Evolutionary conservation across 352 stramenopile species (phyloP), one percentile per base, ranked within the genome.

Genomic region (Pythium insidiosum): DNA sequence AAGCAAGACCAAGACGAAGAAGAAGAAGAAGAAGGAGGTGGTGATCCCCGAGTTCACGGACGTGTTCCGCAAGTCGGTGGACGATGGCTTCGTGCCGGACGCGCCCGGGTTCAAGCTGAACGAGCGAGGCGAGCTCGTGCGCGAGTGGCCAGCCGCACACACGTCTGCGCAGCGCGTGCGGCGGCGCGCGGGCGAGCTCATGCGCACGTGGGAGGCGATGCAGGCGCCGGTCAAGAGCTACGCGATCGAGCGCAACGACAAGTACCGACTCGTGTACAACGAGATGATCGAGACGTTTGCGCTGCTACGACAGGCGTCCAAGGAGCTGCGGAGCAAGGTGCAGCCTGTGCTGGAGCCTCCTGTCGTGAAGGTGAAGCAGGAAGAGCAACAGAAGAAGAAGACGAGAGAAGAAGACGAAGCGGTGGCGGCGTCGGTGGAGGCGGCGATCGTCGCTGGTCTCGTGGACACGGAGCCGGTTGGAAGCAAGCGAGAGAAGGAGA

Each of bases 181-280:
- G 25, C 26, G 47, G 33, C n/a, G 22, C 3, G 30, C 23, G 3
- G 63, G 64, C 4, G 56, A 80, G 2, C 62, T 13, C 0, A 79
- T 79, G 58, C 59, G 73, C 18, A 82, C 71, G 40, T 87, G 71
- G 68, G 71, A 87, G 41, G 74, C 68, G 1, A 74, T 81, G 59
- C 61, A 76, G 24, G 69, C 67, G 1, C 69, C 67, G 0, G 63
- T 83, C 16, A 81, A 68, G 37, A 73, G 65, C 26, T 84, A 82
- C 39, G 63, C 68, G 18, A 85, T 85, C 35, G 70, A 82, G 42
- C 52, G 46, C 2, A 84, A 85, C 36, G 40, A 61, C 4, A 85
- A 77, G 43, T 82, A 86, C 33, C 38, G 36, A 4, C 52, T 68
- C 4, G 61, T 62, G 1, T 61, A 69, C 15, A 19, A 36, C 5